Base-by-base conservation (phyloP, 2,329 filamentous ascomycete species). In the Phaeomoniella chlamydospora region DNA sequence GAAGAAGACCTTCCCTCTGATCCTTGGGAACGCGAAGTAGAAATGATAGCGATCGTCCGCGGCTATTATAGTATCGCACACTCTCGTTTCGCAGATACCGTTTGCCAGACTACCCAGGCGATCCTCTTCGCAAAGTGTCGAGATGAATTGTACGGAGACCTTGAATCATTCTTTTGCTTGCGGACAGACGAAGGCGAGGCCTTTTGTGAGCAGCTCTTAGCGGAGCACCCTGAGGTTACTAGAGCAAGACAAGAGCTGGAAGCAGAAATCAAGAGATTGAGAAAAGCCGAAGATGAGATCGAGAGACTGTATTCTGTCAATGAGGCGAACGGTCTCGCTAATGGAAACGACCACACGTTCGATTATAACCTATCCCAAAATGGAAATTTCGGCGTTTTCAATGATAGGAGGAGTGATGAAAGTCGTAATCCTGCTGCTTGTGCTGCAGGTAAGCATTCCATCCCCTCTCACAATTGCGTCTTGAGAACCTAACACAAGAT, bases 11-110 rank as follows among this genome's bases (percentile, higher is more conserved):
- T 61, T 3, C 52, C 50, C 0, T 40, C 49, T 0, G 59, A 63
- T 35, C 37, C 35, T 0, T 62, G 53, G 18, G 16, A 37, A 0
- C 51, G 53, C 10, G 59, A 63, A 35, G 34, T 64, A 1, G 50
- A 54, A 4, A 58, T 60, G 44, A 58, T 63, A 52, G 55, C 57
- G 2, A 50, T 43, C 3, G 46, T 51, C 1, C 43, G 55, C 3
- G 57, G 50, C 0, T 61, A 61, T 18, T 61, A 61, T 19, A 51
- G 58, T 5, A 44, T 60, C 15, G 58, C 58, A 0, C 54, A 51
- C 33, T 49, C 49, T 2, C 50, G 58, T 4, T 61, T 58, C 22
- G 38, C 58, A 1, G 58, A 61, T 35, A 49, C 52, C 0, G 46
- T 58, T 2, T 59, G 56, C 16, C 56, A 60, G 40, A 48, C 46